Conservation (phyloP, 768 basidiomycete genomes). For the Russula earlei region DNA sequence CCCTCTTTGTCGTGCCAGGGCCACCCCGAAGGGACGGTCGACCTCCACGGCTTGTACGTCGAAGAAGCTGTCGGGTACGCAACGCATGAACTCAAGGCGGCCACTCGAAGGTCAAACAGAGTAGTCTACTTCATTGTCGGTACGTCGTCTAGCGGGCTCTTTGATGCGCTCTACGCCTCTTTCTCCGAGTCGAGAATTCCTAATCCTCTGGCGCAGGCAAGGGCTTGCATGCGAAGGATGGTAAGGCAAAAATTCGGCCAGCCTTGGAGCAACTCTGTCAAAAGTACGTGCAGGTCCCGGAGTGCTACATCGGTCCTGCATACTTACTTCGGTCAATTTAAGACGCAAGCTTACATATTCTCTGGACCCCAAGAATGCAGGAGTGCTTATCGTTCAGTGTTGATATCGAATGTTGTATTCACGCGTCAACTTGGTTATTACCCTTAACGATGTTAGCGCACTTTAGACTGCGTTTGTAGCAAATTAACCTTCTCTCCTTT, state of each 20-base stretch:
- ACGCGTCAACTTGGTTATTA: background rate
- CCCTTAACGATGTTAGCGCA: background rate
- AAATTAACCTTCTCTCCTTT: background rate
- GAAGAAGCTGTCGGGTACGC: background rate
- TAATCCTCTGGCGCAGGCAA: background rate
- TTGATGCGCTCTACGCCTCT: background rate
- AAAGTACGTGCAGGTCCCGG: background rate
- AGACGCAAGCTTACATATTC: background rate
- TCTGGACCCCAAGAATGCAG: slow-evolving; percentile 1
- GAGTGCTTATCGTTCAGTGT: slow-evolving; percentile 7
- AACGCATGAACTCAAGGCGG: background rate
- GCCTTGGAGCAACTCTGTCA: background rate
- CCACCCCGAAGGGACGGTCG: background rate
- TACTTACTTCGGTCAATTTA: background rate
- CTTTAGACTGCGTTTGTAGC: background rate
- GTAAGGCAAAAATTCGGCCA: slow-evolving; percentile 2
- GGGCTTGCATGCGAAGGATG: background rate
- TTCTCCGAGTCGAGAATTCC: background rate
- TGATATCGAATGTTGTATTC: background rate
- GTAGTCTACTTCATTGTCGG: slow-evolving; percentile 12
- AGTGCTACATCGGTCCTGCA: background rate
- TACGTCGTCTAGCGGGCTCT: background rate
- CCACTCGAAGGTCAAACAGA: background rate
- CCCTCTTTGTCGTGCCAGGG: background rate
- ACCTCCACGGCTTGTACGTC: slow-evolving; percentile 7